phyloP scores from a whole-genome alignment of 1,139 yeast species.

The Taphrina wiesneri region DNA sequence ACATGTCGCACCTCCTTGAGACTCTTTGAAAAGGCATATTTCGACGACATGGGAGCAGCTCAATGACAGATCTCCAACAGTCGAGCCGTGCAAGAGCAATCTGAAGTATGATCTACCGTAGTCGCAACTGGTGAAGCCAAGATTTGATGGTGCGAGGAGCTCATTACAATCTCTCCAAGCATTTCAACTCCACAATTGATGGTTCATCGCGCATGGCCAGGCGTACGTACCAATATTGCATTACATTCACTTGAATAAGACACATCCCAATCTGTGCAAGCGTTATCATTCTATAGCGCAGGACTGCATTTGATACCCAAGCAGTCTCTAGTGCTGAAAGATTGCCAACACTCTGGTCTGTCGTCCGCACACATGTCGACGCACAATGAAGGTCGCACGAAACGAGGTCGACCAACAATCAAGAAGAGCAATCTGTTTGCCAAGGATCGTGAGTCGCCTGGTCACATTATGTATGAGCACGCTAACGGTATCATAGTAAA shows the following conservation, averaged over 20 bases:
- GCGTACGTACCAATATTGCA: too few relatives aligned
- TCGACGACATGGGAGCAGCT: conserved; percentile 52
- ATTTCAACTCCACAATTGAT: not conserved
- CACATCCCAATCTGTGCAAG: not conserved
- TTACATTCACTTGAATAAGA: too few relatives aligned
- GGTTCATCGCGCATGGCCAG: too few relatives aligned
- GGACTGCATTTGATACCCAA: too few relatives aligned
- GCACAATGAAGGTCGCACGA: conserved; percentile 9
- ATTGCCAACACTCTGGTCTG: not conserved
- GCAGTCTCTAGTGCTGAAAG: too few relatives aligned
- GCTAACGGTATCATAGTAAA: conserved; percentile 49
- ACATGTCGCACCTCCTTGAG: conserved; percentile 49
- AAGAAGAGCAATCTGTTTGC: conserved; percentile 12
- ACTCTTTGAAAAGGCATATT: conserved; percentile 62
- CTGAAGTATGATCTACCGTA: not conserved
- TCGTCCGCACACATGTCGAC: too few relatives aligned
- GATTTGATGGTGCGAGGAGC: not conserved
- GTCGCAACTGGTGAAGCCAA: not conserved
- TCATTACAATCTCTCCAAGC: not conserved
- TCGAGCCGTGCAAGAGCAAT: not conserved
- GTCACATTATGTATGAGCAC: too few relatives aligned
- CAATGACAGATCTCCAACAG: not conserved
- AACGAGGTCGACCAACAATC: conserved; percentile 8
- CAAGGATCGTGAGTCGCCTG: conserved; percentile 8
- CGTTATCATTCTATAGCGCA: not conserved